Percentiles rank a stretch among this genome's conserved stretches.
These are phyloP conservation scores for Polyplosphaeria fusca DNA, from an alignment of 495 filamentous ascomycete genomes.

Conservation along the genomic window DNA sequence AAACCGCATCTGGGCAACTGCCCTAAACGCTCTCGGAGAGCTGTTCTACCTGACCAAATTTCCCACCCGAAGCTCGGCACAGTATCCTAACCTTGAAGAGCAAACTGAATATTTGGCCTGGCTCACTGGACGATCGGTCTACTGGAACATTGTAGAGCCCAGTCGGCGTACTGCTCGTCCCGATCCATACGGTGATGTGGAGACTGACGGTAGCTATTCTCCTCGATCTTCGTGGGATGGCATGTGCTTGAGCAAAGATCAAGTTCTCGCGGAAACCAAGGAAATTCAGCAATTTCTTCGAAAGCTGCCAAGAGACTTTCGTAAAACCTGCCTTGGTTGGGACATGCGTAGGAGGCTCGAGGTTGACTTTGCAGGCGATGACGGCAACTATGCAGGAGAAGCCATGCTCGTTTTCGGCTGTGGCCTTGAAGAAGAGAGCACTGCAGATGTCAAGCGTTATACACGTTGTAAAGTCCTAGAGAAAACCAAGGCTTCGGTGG, in stretches of 20 bases:
- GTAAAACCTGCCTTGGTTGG: constrained; percentile 77
- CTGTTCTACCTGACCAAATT: constrained; percentile 76
- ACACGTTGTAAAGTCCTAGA: constrained; percentile 45
- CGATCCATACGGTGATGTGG: constrained; percentile 61
- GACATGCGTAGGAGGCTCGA: constrained; percentile 84
- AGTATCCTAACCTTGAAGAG: constrained; percentile 37
- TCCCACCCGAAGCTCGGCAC: constrained; percentile 47
- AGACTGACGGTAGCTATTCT: constrained; percentile 64
- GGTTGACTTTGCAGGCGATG: constrained; percentile 84
- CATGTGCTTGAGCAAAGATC: constrained; percentile 66
- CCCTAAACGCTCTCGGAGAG: constrained; percentile 88
- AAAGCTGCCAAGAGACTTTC: constrained; percentile 75
- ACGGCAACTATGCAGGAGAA: constrained; percentile 70
- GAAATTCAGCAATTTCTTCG: constrained; percentile 76
- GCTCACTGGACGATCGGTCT: constrained; percentile 70
- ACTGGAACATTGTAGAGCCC: constrained; percentile 75
- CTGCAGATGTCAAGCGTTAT: constrained; percentile 52
- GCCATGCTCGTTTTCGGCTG: constrained; percentile 69
- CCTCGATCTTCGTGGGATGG: constrained; percentile 66
- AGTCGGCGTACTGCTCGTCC: constrained; percentile 68
- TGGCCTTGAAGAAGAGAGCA: constrained; percentile 57
- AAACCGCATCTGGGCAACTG: constrained; percentile 78
- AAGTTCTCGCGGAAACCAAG: constrained; percentile 68
- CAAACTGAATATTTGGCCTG: constrained; percentile 66
- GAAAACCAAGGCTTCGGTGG: not conserved